phyloP scores from a whole-genome alignment of 768 basidiomycete species.

The Lactarius quietus region DNA sequence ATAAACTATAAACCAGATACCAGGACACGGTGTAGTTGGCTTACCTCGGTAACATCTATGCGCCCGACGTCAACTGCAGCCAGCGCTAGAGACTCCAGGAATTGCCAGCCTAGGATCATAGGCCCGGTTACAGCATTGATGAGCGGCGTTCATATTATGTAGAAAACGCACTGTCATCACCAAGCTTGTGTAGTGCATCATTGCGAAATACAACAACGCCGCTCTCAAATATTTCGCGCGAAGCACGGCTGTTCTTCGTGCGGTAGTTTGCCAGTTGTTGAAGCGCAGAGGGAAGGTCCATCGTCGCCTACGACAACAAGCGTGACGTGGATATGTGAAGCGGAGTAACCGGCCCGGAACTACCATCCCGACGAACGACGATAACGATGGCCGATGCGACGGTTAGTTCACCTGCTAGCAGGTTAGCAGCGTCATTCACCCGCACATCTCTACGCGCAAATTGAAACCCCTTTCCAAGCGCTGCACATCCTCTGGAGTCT shows the following conservation, averaged over 20 bases:
- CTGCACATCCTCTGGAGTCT: no score
- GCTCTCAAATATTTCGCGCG: conserved; percentile 35
- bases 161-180: conserved; percentile 31
- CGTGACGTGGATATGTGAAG: background rate
- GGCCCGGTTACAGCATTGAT: background rate
- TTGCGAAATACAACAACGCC: conserved; percentile 34
- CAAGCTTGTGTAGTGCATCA: conserved; percentile 30
- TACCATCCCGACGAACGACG: no score
- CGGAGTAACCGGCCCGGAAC: conserved; percentile 10
- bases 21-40: conserved; percentile 28
- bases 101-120: conserved; percentile 59
- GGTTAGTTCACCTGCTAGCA: background rate
- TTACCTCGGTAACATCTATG: conserved; percentile 69
- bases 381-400: background rate
- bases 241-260: conserved; percentile 32
- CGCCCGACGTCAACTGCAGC: conserved; percentile 75
- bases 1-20: background rate
- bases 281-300: conserved; percentile 35
- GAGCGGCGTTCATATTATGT: background rate
- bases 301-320: conserved; percentile 8
- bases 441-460: background rate
- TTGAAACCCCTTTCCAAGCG: no score
- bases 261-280: conserved; percentile 36
- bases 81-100: conserved; percentile 74
- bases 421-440: conserved; percentile 6